These are phyloP conservation scores for Rhodosporidiobolus sp. DNA, from an alignment of 768 basidiomycete species.

Conservation along the genomic window DNA sequence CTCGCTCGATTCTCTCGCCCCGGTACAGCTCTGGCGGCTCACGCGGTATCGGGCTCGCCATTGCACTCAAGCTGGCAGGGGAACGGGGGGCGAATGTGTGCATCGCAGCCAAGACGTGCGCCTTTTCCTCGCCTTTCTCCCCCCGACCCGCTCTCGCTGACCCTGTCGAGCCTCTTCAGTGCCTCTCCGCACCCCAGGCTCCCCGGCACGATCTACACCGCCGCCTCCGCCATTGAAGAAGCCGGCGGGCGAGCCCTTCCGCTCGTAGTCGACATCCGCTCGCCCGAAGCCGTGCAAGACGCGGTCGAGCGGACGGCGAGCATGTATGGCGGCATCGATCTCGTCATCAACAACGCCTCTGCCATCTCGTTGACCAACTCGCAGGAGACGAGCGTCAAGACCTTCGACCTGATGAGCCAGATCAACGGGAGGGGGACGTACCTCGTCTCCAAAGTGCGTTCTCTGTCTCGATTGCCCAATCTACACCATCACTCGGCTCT, in stretches of 20 bases:
- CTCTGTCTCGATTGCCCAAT: fast-evolving
- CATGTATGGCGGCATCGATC: constrained; percentile 21
- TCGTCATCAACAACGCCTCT: constrained; percentile 25
- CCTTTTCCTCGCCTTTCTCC: no score
- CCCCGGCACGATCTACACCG: constrained; percentile 25
- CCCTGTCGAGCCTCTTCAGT: background rate
- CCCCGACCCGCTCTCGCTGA: no score
- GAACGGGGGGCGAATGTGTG: background rate
- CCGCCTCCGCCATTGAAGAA: constrained; percentile 9
- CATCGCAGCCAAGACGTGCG: constrained; percentile 31
- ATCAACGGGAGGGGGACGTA: constrained; percentile 23
- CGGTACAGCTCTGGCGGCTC: constrained; percentile 12
- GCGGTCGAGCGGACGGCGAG: constrained; percentile 13
- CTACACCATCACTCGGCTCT: no score
- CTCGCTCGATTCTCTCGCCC: background rate
- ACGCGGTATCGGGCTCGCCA: constrained; percentile 16
- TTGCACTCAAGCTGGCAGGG: constrained; percentile 7
- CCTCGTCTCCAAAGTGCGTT: constrained; percentile 5
- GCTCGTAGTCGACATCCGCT: constrained; percentile 18
- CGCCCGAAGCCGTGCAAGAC: background rate
- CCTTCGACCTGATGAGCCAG: constrained; percentile 12
- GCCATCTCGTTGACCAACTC: constrained; percentile 11
- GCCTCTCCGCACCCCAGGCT: constrained; percentile 21
- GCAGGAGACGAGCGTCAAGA: constrained; percentile 12
- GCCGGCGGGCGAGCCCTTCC: constrained; percentile 14